These are phyloP conservation scores for Zalaria sp. DNA, from an alignment of 2,329 filamentous ascomycete species.

Conservation along the genomic window DNA sequence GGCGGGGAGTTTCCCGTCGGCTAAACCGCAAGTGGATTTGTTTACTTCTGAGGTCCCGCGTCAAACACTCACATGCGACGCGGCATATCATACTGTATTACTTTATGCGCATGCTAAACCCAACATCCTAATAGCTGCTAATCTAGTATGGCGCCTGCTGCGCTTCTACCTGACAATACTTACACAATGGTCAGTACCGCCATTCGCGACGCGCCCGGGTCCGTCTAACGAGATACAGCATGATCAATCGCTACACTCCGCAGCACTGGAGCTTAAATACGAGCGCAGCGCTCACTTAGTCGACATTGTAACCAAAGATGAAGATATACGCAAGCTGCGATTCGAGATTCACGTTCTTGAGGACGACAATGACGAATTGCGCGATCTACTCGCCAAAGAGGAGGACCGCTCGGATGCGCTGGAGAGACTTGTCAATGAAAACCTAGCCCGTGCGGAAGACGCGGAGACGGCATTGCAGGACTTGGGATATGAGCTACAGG, in stretches of 20 bases:
- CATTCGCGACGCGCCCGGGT: neutral
- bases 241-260: slow-evolving; percentile 37
- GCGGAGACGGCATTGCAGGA: slow-evolving; percentile 29
- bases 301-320: slow-evolving; percentile 57
- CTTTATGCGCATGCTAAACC: too few species aligned
- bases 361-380: slow-evolving; percentile 58
- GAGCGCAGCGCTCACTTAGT: slow-evolving; percentile 50
- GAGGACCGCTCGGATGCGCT: slow-evolving; percentile 46
- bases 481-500: slow-evolving; percentile 36
- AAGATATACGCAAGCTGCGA: slow-evolving; percentile 56
- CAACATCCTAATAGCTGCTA: too few species aligned
- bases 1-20: neutral
- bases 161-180: neutral
- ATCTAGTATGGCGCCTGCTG: neutral
- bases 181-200: neutral
- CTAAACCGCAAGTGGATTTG: too few species aligned
- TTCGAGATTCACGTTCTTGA: slow-evolving; percentile 58
- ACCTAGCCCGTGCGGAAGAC: slow-evolving; percentile 31
- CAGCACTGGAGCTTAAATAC: slow-evolving; percentile 54
- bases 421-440: slow-evolving; percentile 34
- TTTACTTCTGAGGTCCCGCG: too few species aligned
- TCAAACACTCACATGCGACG: too few species aligned
- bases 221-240: slow-evolving; percentile 15
- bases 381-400: slow-evolving; percentile 45
- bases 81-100: too few species aligned